Percentiles rank a stretch among this genome's conserved stretches.
Conservation (phyloP, 169 alveolate species). For the Cystoisospora suis region DNA sequence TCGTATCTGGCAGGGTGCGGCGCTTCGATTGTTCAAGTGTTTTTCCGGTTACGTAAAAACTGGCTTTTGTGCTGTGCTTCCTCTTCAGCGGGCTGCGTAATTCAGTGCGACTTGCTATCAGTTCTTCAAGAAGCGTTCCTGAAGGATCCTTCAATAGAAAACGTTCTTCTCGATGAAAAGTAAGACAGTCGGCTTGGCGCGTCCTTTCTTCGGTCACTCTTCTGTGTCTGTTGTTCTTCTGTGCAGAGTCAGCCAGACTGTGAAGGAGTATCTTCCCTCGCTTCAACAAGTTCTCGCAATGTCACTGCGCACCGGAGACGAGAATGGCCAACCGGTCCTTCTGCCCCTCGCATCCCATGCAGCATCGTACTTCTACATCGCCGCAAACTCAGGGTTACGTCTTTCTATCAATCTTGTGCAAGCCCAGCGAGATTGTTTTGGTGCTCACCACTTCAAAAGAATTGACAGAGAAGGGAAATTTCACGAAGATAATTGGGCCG, state of each 20-base stretch:
- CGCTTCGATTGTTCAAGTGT: not conserved
- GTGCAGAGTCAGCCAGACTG: not conserved
- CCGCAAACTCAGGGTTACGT: not conserved
- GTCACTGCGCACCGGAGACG: not conserved
- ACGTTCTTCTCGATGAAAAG: constrained; percentile 44
- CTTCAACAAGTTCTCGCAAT: constrained; percentile 1
- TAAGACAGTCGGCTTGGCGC: not conserved
- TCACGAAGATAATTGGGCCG: constrained; percentile 32
- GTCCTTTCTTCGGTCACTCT: not conserved
- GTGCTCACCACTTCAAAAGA: constrained; percentile 81
- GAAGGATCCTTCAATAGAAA: constrained; percentile 38
- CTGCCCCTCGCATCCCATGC: constrained; percentile 29
- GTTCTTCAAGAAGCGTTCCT: constrained; percentile 71
- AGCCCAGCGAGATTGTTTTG: constrained; percentile 88
- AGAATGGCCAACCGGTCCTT: not conserved
- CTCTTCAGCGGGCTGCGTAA: constrained; percentile 79
- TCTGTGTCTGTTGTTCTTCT: not conserved
- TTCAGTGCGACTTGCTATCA: constrained; percentile 77
- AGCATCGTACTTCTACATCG: constrained; percentile 35
- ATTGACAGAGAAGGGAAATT: constrained; percentile 73
- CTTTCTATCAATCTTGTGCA: constrained; percentile 79
- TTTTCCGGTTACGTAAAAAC: not conserved
- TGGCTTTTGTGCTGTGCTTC: not conserved
- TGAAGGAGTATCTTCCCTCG: not conserved
- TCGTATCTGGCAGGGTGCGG: constrained; percentile 79